Evolutionary conservation across 495 filamentous ascomycete species (phyloP), one percentile per base, ranked within the genome.

Genomic region (Podospora bellae-mahoneyi): DNA sequence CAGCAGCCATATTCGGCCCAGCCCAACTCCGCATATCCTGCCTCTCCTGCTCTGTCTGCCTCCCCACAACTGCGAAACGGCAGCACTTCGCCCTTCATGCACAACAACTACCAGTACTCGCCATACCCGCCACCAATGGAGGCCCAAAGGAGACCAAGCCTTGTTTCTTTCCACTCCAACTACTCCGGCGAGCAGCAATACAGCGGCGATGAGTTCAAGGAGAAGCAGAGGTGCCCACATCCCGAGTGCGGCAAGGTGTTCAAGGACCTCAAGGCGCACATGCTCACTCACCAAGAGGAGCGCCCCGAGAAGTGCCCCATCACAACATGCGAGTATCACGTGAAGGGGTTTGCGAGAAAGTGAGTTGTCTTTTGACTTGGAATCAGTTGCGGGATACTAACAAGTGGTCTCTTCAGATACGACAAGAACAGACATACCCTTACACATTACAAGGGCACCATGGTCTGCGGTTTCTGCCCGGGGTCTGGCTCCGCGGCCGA

Each of bases 381-480:
- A 3, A 48, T 48, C 15, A 48, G 39, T 48, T 10, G 39, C 39
- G 15, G 39, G 39, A 48, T 48, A 48, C 39, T 48, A 48, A 48
- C 39, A 48, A 13, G 39, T 6, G 5, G 13, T 48, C 13, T 26
- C 0, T 61, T 18, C 30, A 72, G 70, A 53, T 99, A 99, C 75
- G 95, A 99, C 81, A 98, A 97, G 83, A 98, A 98, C 77, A 85
- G 95, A 32, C 95, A 99, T 76, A 97, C 94, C 0, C 77, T 99
- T 64, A 99, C 96, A 27, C 95, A 99, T 75, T 99, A 99, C 85
- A 98, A 98, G 81, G 96, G 96, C 9, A 98, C 93, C 32, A 98
- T 99, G 96, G 93, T 99, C 28, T 99, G 95, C 78, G 93, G 94
- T 44, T 99, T 99, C 83, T 99, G 95, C 74, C 94, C 94, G 0